Base-by-base conservation (phyloP, 2,329 filamentous ascomycete species). In the Colletotrichum musicola region DNA sequence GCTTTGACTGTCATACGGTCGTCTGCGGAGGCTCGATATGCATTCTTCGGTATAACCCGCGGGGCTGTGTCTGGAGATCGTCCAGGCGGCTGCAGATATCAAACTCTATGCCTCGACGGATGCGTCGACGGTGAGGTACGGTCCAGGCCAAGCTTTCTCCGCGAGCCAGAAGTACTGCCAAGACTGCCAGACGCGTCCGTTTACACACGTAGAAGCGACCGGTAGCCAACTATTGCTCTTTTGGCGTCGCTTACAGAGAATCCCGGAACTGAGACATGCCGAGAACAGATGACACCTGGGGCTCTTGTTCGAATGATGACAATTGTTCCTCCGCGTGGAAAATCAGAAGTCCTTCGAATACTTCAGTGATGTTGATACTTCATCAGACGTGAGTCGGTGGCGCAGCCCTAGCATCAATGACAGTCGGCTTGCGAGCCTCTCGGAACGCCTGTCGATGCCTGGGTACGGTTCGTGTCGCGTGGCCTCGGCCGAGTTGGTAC, bases 21-120 rank as follows among this genome's bases (percentile, higher is more conserved):
- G 47, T 53, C 50, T 9, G 38, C 38, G 7, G 18, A 35, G 50
- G 30, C 47, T 22, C 59, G n/a, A 10, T 25, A 40, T 46, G 35
- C 55, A 61, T 56, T 66, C 44, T 27, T 61, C 50, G 62, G 50
- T 7, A 46, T 46, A n/a, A 66, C 40, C 62, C 66, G 44, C n/a
- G 35, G 35, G 55, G 50, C 44, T 50, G 38, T 66, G 62, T 56
- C 6, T 61, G 51, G 20, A 46, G 35, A 69, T 54, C 22, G 16
- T 50, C 50, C 46, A 42, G 25, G 47, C 27, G 54, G 54, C 38
- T 42, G 44, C 58, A 16, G 14, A 49, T 18, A 25, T n/a, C 10
- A 7, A 53, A 57, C 20, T 46, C 13, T 44, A n/a, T 18, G 20
- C 20, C 10, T 46, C 4, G 62, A 66, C 56, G 66, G 27, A 61